Evolutionary conservation across 176 grass and related monocot species (phyloP), one percentile per base, ranked within the genome.

Genomic region (Aegilops umbellulata): DNA sequence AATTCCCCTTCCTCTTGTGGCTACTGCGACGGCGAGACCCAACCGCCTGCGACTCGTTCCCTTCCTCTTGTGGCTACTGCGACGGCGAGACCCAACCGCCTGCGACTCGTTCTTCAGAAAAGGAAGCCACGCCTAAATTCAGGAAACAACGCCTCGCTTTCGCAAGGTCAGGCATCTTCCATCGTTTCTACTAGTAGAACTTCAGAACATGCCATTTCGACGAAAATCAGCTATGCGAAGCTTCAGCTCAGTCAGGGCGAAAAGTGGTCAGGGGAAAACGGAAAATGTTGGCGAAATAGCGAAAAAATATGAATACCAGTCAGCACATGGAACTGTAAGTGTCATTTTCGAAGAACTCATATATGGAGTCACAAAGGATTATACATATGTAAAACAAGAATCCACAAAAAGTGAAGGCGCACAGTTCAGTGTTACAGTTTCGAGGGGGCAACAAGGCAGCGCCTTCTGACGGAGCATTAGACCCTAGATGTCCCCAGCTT

Each of bases 401-500:
- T 39, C 80, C 81, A 63, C 61, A 49, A 75, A 26, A 76, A 32
- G 82, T 64, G 39, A 67, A 39, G 69, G 30, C 27, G 32, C 46
- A 80, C 63, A 41, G 44, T 72, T 65, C 20, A 47, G 70, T 63
- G 61, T 70, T 63, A 69, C 68, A 64, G 38, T 31, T 68, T 27
- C 19, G 27, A 20, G 23, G 63, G 38, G 24, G 79, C 20, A 42
- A 66, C 23, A 69, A 60, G 77, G 61, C 51, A 6, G 16, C 20
- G 12, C 42, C 29, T 78, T n/a, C 30, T 71, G 34, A 26, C 26
- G 4, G 19, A 34, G 31, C 8, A 76, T 88, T 84, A 98, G 26
- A 98, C 96, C 88, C 96, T 88, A 57, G 91, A 95, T 55, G 82
- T 78, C 32, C 93, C 93, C 16, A 98, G 82, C 89, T 99, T 99